Base-by-base conservation (phyloP, 2,329 filamentous ascomycete genomes). In the Madurella fahalii region DNA sequence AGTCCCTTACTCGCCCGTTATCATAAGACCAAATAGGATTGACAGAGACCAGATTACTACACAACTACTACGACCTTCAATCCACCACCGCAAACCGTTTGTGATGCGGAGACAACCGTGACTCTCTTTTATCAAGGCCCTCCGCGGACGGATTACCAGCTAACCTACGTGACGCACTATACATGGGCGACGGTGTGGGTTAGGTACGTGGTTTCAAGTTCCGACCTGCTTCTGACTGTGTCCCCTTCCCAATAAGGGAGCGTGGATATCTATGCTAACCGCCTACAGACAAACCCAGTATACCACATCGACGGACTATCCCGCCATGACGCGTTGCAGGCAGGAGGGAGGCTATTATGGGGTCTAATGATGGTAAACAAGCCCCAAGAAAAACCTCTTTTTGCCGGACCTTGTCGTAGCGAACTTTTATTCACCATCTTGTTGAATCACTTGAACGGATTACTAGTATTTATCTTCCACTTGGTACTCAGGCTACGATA, bases 231-330 rank as follows among this genome's bases (percentile, higher is more conserved):
- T 9, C 12, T 25, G 18, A 34, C 9, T 31, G 31, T 37, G 12
- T 47, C 9, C 16, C 4, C 12, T 9, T 4, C 39, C 30, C 16
- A 8, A n/a, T n/a, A n/a, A n/a, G n/a, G n/a, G n/a, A n/a, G n/a
- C n/a, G n/a, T n/a, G n/a, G n/a, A n/a, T n/a, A n/a, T n/a, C n/a
- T n/a, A n/a, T n/a, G n/a, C n/a, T n/a, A n/a, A n/a, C n/a, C n/a
- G n/a, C n/a, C n/a, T n/a, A n/a, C n/a, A 63, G 61, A 15, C 61
- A 64, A 59, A 64, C 61, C 8, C 56, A 59, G 40, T 58, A 56
- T 30, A 52, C 34, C 9, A 61, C 60, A 0, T 47, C 58, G 42
- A 65, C 63, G 2, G 63, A 65, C 44, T 61, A 61, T 43, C 30
- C 52, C 12, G 60, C 52, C 12, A 61, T 61, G 59, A 65, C 63